Conservation (phyloP, 1,139 yeast species). For the Hansenula lynferdii region DNA sequence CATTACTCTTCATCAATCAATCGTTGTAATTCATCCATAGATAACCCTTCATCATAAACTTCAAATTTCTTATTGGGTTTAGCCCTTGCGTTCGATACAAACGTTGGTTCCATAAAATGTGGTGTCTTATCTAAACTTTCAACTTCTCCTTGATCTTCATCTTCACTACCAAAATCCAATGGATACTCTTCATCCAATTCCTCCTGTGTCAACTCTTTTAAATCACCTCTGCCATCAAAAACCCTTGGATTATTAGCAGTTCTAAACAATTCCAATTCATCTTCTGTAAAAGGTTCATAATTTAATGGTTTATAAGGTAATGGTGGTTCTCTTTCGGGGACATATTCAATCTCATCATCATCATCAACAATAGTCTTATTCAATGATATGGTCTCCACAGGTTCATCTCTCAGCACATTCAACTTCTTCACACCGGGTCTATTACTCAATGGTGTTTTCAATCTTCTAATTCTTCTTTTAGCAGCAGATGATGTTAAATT, state of each 20-base stretch:
- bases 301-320: conserved; percentile 32
- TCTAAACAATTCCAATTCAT: conserved; percentile 17
- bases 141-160: conserved; percentile 6
- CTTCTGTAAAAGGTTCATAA: conserved; percentile 26
- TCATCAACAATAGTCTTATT: too few species aligned
- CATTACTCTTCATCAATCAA: conserved; percentile 15
- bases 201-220: conserved; percentile 13
- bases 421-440: conserved; percentile 16
- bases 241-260: conserved; percentile 10
- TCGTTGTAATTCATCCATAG: conserved; percentile 15
- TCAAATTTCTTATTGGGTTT: conserved; percentile 9
- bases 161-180: conserved; percentile 12
- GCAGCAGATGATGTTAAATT: conserved; percentile 5
- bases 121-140: conserved; percentile 6
- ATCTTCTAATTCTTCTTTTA: conserved; percentile 12
- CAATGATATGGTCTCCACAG: too few species aligned
- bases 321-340: conserved; percentile 29
- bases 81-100: conserved; percentile 13
- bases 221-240: conserved; percentile 5
- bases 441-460: conserved; percentile 13
- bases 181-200: conserved; percentile 14
- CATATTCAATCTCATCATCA: conserved; percentile 35
- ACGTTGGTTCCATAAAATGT: conserved; percentile 21
- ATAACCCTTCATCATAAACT: conserved; percentile 17
- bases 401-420: conserved; percentile 15